Conservation (phyloP, 495 filamentous ascomycete species). For the Aspergillus bertholletiae region DNA sequence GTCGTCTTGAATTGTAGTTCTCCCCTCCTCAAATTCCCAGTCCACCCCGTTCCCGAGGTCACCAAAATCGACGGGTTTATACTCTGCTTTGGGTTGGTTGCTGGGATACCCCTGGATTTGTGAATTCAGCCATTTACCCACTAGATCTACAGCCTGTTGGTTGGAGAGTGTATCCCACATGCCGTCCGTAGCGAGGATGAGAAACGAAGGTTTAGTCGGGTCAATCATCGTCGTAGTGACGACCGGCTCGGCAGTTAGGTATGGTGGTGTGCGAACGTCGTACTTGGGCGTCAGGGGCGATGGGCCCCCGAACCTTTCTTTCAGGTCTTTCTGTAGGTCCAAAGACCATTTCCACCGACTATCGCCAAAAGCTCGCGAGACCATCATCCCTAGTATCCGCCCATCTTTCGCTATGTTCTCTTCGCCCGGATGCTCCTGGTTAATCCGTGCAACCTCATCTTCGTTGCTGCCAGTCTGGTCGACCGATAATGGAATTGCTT, state of each 20-base stretch:
- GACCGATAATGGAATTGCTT: slow-evolving; percentile 46
- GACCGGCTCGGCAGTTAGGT: slow-evolving; percentile 62
- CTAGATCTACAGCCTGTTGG: slow-evolving; percentile 56
- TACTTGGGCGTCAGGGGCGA: slow-evolving; percentile 34
- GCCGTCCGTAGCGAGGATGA: slow-evolving; percentile 64
- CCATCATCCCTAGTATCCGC: slow-evolving; percentile 52
- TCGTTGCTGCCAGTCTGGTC: slow-evolving; percentile 58
- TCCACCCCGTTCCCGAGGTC: slow-evolving; percentile 15
- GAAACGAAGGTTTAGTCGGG: slow-evolving; percentile 43
- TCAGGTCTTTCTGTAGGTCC: slow-evolving; percentile 38
- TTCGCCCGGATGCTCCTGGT: slow-evolving; percentile 57
- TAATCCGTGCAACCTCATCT: slow-evolving; percentile 47
- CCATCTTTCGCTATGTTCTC: slow-evolving; percentile 49
- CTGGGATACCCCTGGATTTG: slow-evolving; percentile 9
- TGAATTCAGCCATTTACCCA: slow-evolving; percentile 52
- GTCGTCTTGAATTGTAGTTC: slow-evolving; percentile 51
- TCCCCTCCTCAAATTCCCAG: slow-evolving; percentile 28
- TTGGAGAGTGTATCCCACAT: slow-evolving; percentile 60
- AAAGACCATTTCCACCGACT: slow-evolving; percentile 59
- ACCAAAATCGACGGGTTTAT: slow-evolving; percentile 27
- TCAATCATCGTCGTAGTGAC: slow-evolving; percentile 54
- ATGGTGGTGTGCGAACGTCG: slow-evolving; percentile 52
- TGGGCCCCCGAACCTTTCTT: slow-evolving; percentile 45
- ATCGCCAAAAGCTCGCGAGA: slow-evolving; percentile 64
- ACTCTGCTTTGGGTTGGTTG: slow-evolving; percentile 13